Evolutionary conservation across 1,284 basidiomycete genomes (phyloP).

Genomic region (Moesziomyces parantarcticus): DNA sequence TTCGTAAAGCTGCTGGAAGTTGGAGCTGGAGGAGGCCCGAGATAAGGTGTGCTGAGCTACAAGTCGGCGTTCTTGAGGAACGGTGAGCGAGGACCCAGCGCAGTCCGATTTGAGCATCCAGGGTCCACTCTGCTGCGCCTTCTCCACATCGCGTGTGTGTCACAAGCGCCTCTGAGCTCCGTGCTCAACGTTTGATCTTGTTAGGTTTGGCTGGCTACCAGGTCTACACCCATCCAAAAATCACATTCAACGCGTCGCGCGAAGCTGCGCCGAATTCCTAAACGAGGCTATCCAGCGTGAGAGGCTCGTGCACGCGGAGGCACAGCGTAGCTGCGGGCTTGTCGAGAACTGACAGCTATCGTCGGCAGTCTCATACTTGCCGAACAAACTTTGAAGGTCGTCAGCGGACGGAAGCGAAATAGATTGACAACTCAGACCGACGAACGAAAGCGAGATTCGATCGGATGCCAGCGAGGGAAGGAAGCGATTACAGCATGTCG

Average conservation of each 20-base stretch:
- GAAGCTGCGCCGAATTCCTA: neutral
- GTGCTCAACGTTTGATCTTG: neutral
- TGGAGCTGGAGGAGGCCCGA: neutral
- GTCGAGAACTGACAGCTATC: no score
- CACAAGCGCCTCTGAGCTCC: slow-evolving; percentile 2
- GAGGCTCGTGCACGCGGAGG: slow-evolving; percentile 14
- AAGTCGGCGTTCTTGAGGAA: neutral
- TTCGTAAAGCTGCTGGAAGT: neutral
- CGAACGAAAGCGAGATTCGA: no score
- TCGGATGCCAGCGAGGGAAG: no score
- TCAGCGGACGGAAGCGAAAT: no score
- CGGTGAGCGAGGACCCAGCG: neutral
- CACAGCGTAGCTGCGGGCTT: neutral
- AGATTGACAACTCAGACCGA: no score
- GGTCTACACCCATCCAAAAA: neutral
- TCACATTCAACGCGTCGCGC: slow-evolving; percentile 35
- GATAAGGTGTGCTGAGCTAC: no score
- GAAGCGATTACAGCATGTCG: no score
- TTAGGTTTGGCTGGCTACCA: neutral
- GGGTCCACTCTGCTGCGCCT: slow-evolving; percentile 25
- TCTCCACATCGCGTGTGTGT: slow-evolving; percentile 10
- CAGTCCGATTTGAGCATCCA: slow-evolving; percentile 10
- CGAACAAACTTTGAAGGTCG: no score
- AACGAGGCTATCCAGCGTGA: neutral
- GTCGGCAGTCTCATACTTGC: no score